phyloP scores from a whole-genome alignment of 2,329 filamentous ascomycete genomes.

The Cryphonectria carpinicola region DNA sequence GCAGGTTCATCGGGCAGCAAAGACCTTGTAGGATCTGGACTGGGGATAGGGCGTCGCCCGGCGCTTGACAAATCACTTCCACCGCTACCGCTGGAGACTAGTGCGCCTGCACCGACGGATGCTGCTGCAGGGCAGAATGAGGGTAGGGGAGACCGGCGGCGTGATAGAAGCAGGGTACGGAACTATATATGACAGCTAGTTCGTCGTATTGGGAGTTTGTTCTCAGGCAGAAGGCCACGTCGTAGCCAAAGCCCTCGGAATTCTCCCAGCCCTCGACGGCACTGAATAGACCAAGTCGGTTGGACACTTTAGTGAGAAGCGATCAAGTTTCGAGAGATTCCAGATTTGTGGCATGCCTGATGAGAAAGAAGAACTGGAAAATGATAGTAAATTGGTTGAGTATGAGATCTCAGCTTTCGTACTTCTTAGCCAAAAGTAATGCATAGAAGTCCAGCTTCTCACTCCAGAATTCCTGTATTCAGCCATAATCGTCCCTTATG shows the following conservation, averaged over 20 bases:
- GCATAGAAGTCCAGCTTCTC: background rate
- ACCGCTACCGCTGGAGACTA: background rate
- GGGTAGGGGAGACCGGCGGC: background rate
- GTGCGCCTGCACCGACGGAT: background rate
- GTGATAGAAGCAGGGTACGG: background rate
- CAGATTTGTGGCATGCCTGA: background rate
- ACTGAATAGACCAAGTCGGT: background rate
- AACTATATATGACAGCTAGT: background rate
- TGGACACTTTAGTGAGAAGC: background rate
- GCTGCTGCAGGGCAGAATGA: background rate
- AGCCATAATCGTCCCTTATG: background rate
- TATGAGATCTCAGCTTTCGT: background rate
- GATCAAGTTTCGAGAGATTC: background rate
- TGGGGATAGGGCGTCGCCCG: background rate
- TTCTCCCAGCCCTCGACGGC: background rate
- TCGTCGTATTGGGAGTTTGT: background rate
- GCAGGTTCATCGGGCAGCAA: background rate
- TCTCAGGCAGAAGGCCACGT: background rate
- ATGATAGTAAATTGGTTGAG: background rate
- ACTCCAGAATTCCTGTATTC: background rate
- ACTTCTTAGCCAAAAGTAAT: background rate
- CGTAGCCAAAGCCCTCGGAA: background rate
- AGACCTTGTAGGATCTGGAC: background rate
- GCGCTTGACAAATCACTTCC: background rate
- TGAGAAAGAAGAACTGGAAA: background rate